Conservation (phyloP, 139 green algal genomes). For the Micractinium sp. region DNA sequence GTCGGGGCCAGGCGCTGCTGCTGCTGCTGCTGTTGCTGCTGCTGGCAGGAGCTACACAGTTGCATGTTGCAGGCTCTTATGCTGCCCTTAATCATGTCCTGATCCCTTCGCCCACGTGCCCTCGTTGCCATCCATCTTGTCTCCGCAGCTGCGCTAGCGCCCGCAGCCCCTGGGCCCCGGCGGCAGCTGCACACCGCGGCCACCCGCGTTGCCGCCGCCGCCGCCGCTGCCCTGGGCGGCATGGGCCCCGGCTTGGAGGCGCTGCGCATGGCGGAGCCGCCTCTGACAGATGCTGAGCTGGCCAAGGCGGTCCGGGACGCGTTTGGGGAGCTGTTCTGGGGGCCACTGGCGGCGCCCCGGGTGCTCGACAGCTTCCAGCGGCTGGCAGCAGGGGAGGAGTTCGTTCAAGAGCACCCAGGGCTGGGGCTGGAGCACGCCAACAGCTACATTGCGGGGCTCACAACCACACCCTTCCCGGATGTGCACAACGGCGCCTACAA, state of each 20-base stretch:
- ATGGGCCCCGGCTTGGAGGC: background rate
- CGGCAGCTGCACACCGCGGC: no score
- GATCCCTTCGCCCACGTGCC: no score
- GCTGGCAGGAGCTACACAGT: no score
- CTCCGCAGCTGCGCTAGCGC: no score
- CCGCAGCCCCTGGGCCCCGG: no score
- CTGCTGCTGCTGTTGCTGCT: no score
- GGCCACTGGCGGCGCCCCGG: conserved; percentile 28
- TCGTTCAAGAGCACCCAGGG: conserved; percentile 11
- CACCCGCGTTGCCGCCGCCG: background rate
- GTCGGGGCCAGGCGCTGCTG: no score
- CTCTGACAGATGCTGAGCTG: background rate
- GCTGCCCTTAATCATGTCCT: no score
- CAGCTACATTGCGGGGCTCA: conserved; percentile 45
- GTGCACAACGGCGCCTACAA: conserved; percentile 16
- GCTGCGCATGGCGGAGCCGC: background rate
- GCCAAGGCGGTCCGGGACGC: background rate
- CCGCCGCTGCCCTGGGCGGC: background rate
- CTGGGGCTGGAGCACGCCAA: conserved; percentile 38
- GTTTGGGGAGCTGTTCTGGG: conserved; percentile 30
- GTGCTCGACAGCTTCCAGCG: conserved; percentile 40
- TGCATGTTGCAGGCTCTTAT: no score
- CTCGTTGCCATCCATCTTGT: no score
- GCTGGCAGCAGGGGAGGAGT: conserved; percentile 21
- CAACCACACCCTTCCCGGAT: conserved; percentile 43